Base-by-base conservation (phyloP, 805 yeast genomes). In the Candida berthetii region DNA sequence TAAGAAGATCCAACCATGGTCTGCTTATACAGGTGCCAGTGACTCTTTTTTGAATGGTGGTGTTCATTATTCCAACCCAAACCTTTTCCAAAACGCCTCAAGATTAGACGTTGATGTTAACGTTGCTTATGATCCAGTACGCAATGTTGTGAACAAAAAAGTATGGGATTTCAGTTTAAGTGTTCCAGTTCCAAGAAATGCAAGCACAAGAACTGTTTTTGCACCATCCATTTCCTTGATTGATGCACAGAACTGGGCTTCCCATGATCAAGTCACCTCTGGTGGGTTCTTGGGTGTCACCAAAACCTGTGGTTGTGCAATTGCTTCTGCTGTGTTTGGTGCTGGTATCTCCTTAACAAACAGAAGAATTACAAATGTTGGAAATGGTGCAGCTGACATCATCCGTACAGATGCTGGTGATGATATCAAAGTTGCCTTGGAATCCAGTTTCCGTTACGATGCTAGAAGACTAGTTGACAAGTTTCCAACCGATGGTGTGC, bases 291-390 rank as follows among this genome's bases (percentile, higher is more conserved):
- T 75, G n/a, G 88, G 86, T 35, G 62, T 71, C 47, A 65, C 71
- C 54, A 60, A 66, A 51, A 44, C 54, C n/a, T 27, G 29, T 13
- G 64, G 65, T 49, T 20, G 49, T 6, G 40, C 29, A 24, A 43
- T 44, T 3, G 50, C 53, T 7, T 60, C 62, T 6, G 38, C 47
- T 11, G 45, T 54, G 10, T 62, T 61, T 41, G 68, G 68, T 13
- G 48, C 72, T 38, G 96, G 95, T 7, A 50, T 84, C n/a, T 73
- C 81, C 16, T 64, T 81, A 14, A 66, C 71, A 2, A 75, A 76
- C 55, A 69, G 93, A 48, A 71, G 78, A 4, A 59, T 84, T 15
- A 63, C 72, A 35, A 72, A 76, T 40, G 64, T 83, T 13, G 65
- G 66, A 9, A 80, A 75, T 43, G 64, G 66, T 25, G 81, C 85